Evolutionary conservation across 805 yeast species (phyloP).

Genomic region (Grigorovia yakushimaensis): DNA sequence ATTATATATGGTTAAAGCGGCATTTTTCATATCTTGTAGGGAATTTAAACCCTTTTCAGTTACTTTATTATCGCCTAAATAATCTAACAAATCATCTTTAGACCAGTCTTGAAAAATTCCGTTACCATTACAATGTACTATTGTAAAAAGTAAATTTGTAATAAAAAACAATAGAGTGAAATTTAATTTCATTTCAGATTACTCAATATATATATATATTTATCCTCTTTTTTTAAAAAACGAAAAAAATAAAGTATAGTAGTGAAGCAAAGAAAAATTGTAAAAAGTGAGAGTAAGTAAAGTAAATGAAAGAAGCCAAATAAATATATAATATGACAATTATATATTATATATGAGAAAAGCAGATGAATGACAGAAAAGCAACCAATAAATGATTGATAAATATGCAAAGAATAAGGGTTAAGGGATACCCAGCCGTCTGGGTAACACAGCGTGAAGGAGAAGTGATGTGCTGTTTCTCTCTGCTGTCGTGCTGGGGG

Average conservation of each 20-base stretch:
- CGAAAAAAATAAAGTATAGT: neutral
- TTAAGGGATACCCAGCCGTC: neutral
- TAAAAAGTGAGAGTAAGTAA: too few relatives aligned
- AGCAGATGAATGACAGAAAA: neutral
- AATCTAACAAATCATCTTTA: conserved; percentile 27
- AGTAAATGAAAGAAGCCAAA: neutral
- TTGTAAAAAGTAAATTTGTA: neutral
- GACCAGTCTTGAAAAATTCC: conserved; percentile 26
- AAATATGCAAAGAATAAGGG: neutral
- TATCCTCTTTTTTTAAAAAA: too few relatives aligned
- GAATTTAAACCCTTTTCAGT: conserved; percentile 12
- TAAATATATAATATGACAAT: too few relatives aligned
- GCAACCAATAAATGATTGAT: neutral
- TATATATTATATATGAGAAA: neutral
- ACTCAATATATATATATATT: too few relatives aligned
- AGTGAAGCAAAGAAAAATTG: too few relatives aligned
- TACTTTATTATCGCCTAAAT: conserved; percentile 26
- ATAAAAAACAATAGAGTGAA: neutral
- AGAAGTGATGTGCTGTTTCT: too few relatives aligned
- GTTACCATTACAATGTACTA: neutral
- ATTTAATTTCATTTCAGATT: neutral
- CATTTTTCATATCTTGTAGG: conserved; percentile 18
- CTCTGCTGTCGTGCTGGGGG: too few relatives aligned
- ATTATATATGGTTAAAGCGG: conserved; percentile 7
- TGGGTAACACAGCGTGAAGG: too few relatives aligned